Evolutionary conservation across 75 land plant species (phyloP), one percentile per base, ranked within the genome.

Genomic region (Ceratopteris richardii): DNA sequence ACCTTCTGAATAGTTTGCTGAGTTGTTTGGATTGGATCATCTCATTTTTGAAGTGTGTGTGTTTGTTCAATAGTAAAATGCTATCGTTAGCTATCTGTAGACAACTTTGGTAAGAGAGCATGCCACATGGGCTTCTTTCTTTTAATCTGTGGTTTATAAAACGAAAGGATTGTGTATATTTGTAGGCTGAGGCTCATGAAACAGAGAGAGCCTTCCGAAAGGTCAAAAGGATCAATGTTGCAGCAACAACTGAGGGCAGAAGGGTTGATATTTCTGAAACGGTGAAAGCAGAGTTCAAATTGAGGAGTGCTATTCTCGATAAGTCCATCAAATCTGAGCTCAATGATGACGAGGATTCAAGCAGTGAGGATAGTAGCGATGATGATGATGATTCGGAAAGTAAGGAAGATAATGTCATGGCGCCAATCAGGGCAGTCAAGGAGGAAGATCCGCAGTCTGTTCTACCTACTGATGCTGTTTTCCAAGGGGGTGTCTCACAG

Each of bases 181-280:
- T 77, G 44, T 33, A 89, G 95, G 90, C 82, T 30, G 84, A 89
- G 42, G 29, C 72, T 27, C 77, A 82, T 66, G 68, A 75, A 47
- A 70, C 65, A 43, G 82, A 82, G 53, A 79, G 90, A 71, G 77
- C 90, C 19, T 58, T 80, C 24, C 62, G 69, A 53, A 89, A 89
- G 57, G 68, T 89, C 37, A 80, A 80, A 60, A 80, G 90, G 12
- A 42, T 78, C 37, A 22, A 69, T 44, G 37, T 61, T 44, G 60
- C 36, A 39, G 19, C 68, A 22, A 25, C 57, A 29, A 31, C 25
- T 31, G 46, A 58, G 16, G 26, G 30, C 21, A 46, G 51, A 29
- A 44, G 30, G 19, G 27, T 29, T 29, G 37, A 29, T 17, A 13
- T 58, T 11, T 33, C 16, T 37, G 54, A 53, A 37, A 44, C 59